phyloP scores from a whole-genome alignment of 2,329 filamentous ascomycete genomes.

The Aspergillus cejpii region DNA sequence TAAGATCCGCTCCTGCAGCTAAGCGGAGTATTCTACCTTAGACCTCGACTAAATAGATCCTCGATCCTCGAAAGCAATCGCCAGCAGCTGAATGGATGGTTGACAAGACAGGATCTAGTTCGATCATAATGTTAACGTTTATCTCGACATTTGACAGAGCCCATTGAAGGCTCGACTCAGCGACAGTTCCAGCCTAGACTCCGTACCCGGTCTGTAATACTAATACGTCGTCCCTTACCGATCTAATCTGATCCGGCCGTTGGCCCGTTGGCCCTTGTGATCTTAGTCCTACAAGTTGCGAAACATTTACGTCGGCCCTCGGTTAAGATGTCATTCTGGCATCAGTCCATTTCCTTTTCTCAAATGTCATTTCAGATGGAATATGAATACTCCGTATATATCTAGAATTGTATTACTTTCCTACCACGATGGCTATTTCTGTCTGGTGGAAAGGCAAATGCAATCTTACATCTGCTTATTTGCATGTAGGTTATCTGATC shows the following conservation, averaged over 20 bases:
- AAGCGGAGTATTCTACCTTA: constrained; percentile 10
- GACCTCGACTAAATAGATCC: background rate
- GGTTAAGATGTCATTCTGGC: background rate
- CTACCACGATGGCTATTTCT: too few relatives aligned
- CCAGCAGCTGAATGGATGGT: background rate
- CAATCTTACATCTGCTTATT: background rate
- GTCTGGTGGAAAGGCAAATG: background rate
- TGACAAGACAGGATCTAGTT: background rate
- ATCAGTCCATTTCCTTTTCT: background rate
- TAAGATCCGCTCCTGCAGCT: constrained; percentile 13
- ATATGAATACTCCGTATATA: background rate
- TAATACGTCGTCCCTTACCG: constrained; percentile 4
- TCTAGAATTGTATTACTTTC: background rate
- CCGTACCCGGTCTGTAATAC: too few relatives aligned
- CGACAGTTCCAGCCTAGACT: too few relatives aligned
- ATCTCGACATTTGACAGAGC: too few relatives aligned
- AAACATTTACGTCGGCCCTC: constrained; percentile 1
- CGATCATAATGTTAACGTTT: too few relatives aligned
- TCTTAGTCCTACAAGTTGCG: background rate
- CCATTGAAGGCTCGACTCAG: too few relatives aligned
- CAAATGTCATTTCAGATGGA: too few relatives aligned
- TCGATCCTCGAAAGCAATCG: background rate
- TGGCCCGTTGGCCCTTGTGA: constrained; percentile 1
- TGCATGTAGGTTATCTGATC: background rate
- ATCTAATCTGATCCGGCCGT: constrained; percentile 25